Conservation (phyloP, 148 eudicot genomes). For the Nyssa sinensis region DNA sequence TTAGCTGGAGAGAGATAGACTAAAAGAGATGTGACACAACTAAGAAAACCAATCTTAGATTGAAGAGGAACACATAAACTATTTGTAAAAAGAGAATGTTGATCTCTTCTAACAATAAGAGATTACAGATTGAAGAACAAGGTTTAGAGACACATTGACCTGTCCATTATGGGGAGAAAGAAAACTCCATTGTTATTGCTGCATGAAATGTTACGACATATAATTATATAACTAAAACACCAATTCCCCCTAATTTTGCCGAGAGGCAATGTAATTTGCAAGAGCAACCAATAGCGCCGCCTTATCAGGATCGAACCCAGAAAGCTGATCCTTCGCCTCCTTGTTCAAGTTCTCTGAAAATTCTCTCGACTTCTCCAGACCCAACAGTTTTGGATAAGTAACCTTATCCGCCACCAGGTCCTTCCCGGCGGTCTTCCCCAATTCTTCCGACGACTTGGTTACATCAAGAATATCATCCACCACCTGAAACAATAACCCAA, state of each 20-base stretch:
- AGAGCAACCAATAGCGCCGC: conserved; percentile 38
- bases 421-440: conserved; percentile 46
- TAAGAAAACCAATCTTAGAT: too few relatives aligned
- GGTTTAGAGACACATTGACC: too few relatives aligned
- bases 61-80: too few relatives aligned
- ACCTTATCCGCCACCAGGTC: conserved; percentile 34
- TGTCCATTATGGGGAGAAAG: too few relatives aligned
- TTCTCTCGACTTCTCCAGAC: conserved; percentile 31
- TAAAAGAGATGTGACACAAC: too few relatives aligned
- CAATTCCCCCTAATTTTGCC: conserved; percentile 23
- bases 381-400: conserved; percentile 38
- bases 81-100: too few relatives aligned
- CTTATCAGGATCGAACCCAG: conserved; percentile 24
- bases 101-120: too few relatives aligned
- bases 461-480: conserved; percentile 45
- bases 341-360: conserved; percentile 32
- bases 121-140: too few relatives aligned
- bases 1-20: too few relatives aligned
- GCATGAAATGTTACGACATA: background rate
- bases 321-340: conserved; percentile 35
- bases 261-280: conserved; percentile 39
- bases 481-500: conserved; percentile 44
- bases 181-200: too few relatives aligned
- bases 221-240: too few relatives aligned
- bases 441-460: conserved; percentile 35